phyloP scores from a whole-genome alignment of 2,329 filamentous ascomycete species.

The Phialemoniopsis sp. region DNA sequence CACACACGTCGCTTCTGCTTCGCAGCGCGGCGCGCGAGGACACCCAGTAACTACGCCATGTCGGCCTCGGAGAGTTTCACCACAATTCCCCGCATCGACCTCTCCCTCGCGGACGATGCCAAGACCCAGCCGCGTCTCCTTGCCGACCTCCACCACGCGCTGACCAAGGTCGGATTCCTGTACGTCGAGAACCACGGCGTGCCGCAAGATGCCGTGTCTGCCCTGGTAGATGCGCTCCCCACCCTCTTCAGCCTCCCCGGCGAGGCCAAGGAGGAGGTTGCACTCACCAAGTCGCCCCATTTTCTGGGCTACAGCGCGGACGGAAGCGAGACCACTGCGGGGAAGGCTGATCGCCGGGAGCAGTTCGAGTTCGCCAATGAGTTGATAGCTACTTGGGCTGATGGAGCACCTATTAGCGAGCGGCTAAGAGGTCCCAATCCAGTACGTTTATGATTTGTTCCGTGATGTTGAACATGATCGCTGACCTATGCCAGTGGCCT shows the following conservation, averaged over 20 bases:
- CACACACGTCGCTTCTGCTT: too few relatives aligned
- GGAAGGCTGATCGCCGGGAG: conserved; percentile 46
- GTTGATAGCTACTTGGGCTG: conserved; percentile 29
- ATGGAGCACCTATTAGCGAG: conserved; percentile 30
- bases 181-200: conserved; percentile 48
- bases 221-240: conserved; percentile 35
- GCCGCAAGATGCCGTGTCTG: conserved; percentile 22
- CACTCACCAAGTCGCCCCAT: conserved; percentile 50
- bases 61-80: conserved; percentile 17
- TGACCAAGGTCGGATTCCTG: conserved; percentile 48
- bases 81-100: conserved; percentile 43
- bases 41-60: too few relatives aligned
- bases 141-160: conserved; percentile 33
- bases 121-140: conserved; percentile 30
- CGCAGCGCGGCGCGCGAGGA: too few relatives aligned
- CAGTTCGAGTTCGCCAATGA: conserved; percentile 60
- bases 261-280: conserved; percentile 31
- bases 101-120: conserved; percentile 34
- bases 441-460: conserved; percentile 18
- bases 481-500: conserved; percentile 33
- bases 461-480: not conserved
- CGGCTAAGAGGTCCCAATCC: conserved; percentile 41
- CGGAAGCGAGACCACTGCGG: conserved; percentile 52
- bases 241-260: conserved; percentile 34
- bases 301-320: conserved; percentile 56